Evolutionary conservation across 176 grass and related monocot species (phyloP), one percentile per base, ranked within the genome.

Genomic region (Guadua angustifolia): DNA sequence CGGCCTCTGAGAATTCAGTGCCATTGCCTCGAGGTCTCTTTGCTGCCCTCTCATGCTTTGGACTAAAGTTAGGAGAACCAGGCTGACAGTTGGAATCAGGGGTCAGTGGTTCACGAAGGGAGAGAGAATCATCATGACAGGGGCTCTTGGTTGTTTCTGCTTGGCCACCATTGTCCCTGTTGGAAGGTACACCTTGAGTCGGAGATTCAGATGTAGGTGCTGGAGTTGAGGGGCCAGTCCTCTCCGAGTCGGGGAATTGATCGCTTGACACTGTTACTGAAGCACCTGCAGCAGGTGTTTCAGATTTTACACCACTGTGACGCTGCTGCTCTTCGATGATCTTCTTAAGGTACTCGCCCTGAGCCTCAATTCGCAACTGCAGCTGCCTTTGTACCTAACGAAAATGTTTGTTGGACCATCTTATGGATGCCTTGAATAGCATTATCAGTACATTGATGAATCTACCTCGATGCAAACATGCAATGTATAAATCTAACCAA

Each of bases 261-360:
- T 84, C 85, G 4, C 45, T 81, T 12, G 85, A 79, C 21, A 47
- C 83, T 40, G 78, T 73, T 21, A 77, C 81, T 76, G 47, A 62
- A 63, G 74, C 60, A 29, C 89, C 79, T 39, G 29, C 53, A 46
- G 24, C 70, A 43, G 87, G 85, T 40, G 75, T 88, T 80, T 91
- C 92, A 19, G 87, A 57, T 59, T 89, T 77, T 57, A 85, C 85
- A 11, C 86, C 93, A 45, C 83, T 74, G 8, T 88, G 50, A 17
- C 86, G 89, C 74, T 95, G 93, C 67, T 99, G 97, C 86, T 99
- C 93, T 81, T 99, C 97, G 5, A 99, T 94, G 57, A 99, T 99
- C 82, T 99, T 99, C 88, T 99, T 90, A 45, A 99, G 90, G 88
- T 99, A 99, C 71, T 96, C 94, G 9, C 93, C 97, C 80, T 99